Evolutionary conservation across 495 filamentous ascomycete genomes (phyloP), one percentile per base, ranked within the genome.

Genomic region (Penicillium riverlandense): DNA sequence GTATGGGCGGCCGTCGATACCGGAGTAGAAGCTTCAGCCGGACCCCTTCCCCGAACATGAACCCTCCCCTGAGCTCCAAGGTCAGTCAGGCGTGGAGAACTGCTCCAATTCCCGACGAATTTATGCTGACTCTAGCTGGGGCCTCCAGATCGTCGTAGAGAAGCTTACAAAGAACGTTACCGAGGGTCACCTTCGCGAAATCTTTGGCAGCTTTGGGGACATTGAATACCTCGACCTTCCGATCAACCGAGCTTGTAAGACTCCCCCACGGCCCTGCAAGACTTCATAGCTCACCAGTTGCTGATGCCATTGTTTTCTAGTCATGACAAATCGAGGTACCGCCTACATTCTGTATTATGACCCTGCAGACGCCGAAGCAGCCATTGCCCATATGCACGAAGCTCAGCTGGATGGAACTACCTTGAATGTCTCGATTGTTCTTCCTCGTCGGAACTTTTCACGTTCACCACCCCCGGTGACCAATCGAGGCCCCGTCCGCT

Each of bases 321-420:
- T 86, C 69, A 82, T 83, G 54, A 90, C 82, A 38, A 97, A 96
- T 52, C 85, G 90, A 38, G 90, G 94, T 40, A 92, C 91, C 8
- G 94, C 92, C 35, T 99, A 96, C 62, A 90, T 98, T 40, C 67
- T 95, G 28, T 99, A 88, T 64, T 65, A 79, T 36, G 72, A 82
- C 40, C 78, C 88, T 32, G 72, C 80, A 36, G 84, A 89, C 50
- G 94, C 92, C 31, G 88, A 95, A 55, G 72, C 81, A 12, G 92
- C 92, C 16, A 94, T 99, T 52, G 80, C 90, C 37, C 85, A 95
- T 57, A 97, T 99, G 94, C 94, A 99, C 61, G 92, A 99, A 72
- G 88, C 88, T 11, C 88, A 96, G 51, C 69, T 99, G 35, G 92
- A 99, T 67, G 94, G 92, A 33, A 77, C 85, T 11, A 66, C 82